Evolutionary conservation across 257 asterid species (phyloP).

Genomic region (Nicotiana knightiana): DNA sequence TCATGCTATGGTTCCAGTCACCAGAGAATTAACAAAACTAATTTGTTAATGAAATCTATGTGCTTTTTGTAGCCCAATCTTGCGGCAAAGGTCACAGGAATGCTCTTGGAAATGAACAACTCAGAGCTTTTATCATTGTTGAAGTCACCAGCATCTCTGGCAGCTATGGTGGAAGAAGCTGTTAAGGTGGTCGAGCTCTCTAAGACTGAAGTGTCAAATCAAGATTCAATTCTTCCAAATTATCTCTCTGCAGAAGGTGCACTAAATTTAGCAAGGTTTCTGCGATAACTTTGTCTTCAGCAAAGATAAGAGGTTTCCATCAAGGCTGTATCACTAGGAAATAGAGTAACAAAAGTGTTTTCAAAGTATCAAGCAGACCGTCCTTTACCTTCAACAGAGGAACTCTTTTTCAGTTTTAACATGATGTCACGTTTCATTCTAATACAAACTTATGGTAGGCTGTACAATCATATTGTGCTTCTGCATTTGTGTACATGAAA

Average conservation of each 20-base stretch:
- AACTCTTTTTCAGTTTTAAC: background rate
- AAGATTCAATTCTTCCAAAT: slow-evolving; percentile 42
- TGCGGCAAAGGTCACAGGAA: slow-evolving; percentile 79
- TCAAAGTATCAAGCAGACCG: background rate
- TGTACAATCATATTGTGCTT: background rate
- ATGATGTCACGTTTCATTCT: background rate
- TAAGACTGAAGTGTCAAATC: slow-evolving; percentile 42
- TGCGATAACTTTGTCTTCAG: background rate
- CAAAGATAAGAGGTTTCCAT: background rate
- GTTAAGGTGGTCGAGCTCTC: slow-evolving; percentile 58
- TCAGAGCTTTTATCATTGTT: slow-evolving; percentile 52
- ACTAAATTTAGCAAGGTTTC: slow-evolving; percentile 30
- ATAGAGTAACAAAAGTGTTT: background rate
- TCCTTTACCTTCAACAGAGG: background rate
- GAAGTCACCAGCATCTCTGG: slow-evolving; percentile 68
- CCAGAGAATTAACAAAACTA: background rate
- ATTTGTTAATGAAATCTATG: background rate
- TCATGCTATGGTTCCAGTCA: background rate
- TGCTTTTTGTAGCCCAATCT: slow-evolving; percentile 46
- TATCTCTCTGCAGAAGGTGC: slow-evolving; percentile 53
- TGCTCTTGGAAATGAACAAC: slow-evolving; percentile 95
- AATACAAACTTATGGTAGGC: background rate
- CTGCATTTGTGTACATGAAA: background rate
- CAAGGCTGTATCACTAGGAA: background rate
- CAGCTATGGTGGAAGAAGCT: slow-evolving; percentile 71